phyloP scores from a whole-genome alignment of 495 filamentous ascomycete genomes.

The Ascobolus immersus region DNA sequence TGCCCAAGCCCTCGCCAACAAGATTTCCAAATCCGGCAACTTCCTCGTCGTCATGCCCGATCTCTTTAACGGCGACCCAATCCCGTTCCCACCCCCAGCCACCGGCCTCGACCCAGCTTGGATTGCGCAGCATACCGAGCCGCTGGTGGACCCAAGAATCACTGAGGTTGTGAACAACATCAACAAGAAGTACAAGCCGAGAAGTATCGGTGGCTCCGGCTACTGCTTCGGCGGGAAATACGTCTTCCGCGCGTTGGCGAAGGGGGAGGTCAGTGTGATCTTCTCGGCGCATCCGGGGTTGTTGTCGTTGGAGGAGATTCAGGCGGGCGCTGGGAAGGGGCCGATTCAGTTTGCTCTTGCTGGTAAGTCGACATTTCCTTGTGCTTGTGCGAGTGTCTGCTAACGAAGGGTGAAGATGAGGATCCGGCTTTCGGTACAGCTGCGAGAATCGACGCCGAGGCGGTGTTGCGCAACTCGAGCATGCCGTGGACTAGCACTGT shows the following conservation, averaged over 20 bases:
- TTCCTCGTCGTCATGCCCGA: conserved; percentile 57
- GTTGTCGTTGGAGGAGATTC: conserved; percentile 54
- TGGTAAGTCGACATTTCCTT: conserved; percentile 21
- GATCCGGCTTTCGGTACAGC: conserved; percentile 55
- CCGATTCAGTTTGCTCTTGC: conserved; percentile 56
- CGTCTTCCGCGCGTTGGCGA: conserved; percentile 21
- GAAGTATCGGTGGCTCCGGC: conserved; percentile 44
- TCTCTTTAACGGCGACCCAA: conserved; percentile 45
- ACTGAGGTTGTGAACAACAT: conserved; percentile 33
- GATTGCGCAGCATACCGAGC: conserved; percentile 31
- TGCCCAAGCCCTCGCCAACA: conserved; percentile 59
- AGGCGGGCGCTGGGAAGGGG: conserved; percentile 34
- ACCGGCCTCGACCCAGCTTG: conserved; percentile 38
- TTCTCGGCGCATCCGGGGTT: conserved; percentile 57
- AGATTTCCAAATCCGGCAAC: no score
- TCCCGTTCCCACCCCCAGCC: conserved; percentile 23
- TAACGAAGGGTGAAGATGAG: conserved; percentile 31
- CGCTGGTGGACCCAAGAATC: conserved; percentile 38
- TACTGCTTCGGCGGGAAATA: conserved; percentile 58
- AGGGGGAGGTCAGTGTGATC: conserved; percentile 21
- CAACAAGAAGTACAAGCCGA: conserved; percentile 29
- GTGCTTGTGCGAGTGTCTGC: background rate
- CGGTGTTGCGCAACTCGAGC: conserved; percentile 31
- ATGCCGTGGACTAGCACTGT: no score
- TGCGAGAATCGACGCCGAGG: conserved; percentile 40